Evolutionary conservation across 306 rosid genomes (phyloP).

Genomic region (Pueraria montana): DNA sequence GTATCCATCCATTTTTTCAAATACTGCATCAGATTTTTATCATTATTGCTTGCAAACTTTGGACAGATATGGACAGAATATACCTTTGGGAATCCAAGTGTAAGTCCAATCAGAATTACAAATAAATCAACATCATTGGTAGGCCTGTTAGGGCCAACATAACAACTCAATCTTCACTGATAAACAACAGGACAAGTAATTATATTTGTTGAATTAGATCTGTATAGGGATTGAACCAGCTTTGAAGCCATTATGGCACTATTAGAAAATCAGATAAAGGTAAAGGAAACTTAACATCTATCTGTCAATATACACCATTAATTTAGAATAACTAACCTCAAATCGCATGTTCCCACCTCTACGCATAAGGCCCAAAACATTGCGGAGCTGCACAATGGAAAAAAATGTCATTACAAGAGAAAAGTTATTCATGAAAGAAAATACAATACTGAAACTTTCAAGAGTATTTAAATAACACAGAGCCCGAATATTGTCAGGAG

Average conservation of each 20-base stretch:
- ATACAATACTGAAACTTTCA: constrained; percentile 3
- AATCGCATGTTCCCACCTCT: constrained; percentile 77
- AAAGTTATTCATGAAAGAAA: constrained; percentile 15
- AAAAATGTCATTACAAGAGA: constrained; percentile 43
- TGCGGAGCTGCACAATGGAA: constrained; percentile 71
- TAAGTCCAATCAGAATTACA: neutral
- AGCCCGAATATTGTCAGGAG: too few relatives aligned
- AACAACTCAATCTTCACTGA: neutral
- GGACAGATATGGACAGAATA: constrained; percentile 7
- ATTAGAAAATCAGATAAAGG: constrained; percentile 23
- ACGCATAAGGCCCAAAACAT: constrained; percentile 85
- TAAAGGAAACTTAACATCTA: constrained; percentile 1
- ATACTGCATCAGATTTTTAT: neutral
- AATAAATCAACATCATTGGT: constrained; percentile 11
- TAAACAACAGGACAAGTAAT: constrained; percentile 23
- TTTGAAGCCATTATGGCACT: neutral
- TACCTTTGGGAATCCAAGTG: neutral
- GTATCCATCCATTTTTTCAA: neutral
- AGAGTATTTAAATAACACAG: neutral
- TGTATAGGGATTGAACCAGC: neutral
- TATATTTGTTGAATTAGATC: constrained; percentile 5
- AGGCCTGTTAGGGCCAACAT: neutral
- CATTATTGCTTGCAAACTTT: neutral
- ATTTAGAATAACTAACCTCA: constrained; percentile 67
- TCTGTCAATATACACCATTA: neutral